Percentiles rank a stretch among this genome's conserved stretches.
These are phyloP conservation scores for Mycocentrospora acerina DNA, from an alignment of 2,329 filamentous ascomycete genomes.

Conservation along the genomic window DNA sequence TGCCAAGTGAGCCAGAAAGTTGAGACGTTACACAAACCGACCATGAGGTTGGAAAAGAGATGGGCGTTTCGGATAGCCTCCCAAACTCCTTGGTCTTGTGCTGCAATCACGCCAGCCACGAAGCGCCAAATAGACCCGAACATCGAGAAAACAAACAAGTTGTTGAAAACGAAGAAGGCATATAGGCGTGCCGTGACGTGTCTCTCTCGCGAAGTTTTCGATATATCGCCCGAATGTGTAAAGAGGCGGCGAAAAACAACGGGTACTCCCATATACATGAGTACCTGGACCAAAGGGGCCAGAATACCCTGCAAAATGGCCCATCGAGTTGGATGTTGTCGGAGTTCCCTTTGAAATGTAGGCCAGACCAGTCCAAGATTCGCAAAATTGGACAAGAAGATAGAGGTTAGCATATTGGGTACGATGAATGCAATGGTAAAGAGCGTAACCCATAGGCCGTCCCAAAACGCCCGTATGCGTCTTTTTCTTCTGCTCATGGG, in stretches of 20 bases:
- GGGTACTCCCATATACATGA: constrained; percentile 83
- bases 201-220: constrained; percentile 81
- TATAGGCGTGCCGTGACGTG: constrained; percentile 91
- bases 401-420: constrained; percentile 89
- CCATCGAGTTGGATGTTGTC: constrained; percentile 68
- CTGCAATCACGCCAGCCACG: constrained; percentile 63
- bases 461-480: constrained; percentile 71
- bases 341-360: constrained; percentile 68
- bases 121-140: constrained; percentile 87
- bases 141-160: constrained; percentile 86
- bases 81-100: constrained; percentile 60
- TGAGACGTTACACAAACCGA: constrained; percentile 77
- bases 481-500: constrained; percentile 68
- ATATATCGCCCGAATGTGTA: constrained; percentile 80
- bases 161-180: constrained; percentile 98
- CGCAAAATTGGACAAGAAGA: constrained; percentile 83
- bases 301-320: constrained; percentile 88
- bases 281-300: constrained; percentile 80
- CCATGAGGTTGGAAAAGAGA: constrained; percentile 66
- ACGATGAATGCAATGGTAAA: constrained; percentile 84
- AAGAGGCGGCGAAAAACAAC: constrained; percentile 87
- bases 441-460: constrained; percentile 78
- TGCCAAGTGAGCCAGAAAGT: constrained; percentile 91
- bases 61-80: constrained; percentile 66
- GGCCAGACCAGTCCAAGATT: constrained; percentile 83